phyloP scores from a whole-genome alignment of 2,329 filamentous ascomycete species.

The Penicillium capsulatum region DNA sequence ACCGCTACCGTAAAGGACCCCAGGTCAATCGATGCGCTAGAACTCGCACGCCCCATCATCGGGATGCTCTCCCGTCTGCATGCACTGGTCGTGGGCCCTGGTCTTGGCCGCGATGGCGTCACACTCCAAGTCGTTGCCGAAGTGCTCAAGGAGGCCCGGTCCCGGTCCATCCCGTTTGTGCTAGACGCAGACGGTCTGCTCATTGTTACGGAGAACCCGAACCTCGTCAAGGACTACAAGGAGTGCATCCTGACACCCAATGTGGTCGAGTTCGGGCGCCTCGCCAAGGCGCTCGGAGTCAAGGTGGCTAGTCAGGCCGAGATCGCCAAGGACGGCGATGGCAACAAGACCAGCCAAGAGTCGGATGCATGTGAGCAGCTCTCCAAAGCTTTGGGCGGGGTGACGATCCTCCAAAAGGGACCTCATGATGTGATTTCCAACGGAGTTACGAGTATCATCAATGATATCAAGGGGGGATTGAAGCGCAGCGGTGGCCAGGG shows the following conservation, averaged over 20 bases:
- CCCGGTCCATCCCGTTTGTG: conserved; percentile 70
- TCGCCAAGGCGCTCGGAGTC: conserved; percentile 72
- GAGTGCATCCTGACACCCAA: conserved; percentile 91
- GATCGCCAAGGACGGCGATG: conserved; percentile 34
- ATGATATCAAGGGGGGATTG: conserved; percentile 72
- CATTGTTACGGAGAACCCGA: conserved; percentile 70
- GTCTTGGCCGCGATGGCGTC: conserved; percentile 79
- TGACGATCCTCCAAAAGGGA: conserved; percentile 90
- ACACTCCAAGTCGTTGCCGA: conserved; percentile 83
- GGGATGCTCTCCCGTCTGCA: conserved; percentile 82
- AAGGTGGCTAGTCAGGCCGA: conserved; percentile 47
- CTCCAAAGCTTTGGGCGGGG: conserved; percentile 72
- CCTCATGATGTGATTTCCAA: conserved; percentile 76
- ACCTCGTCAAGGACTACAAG: conserved; percentile 72
- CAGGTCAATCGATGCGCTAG: conserved; percentile 49
- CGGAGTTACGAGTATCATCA: conserved; percentile 67
- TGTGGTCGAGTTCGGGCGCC: conserved; percentile 80
- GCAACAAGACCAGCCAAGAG: conserved; percentile 46
- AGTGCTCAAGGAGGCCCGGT: conserved; percentile 73
- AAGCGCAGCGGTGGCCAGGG: conserved; percentile 95
- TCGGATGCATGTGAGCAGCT: conserved; percentile 63
- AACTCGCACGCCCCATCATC: conserved; percentile 66
- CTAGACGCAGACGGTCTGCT: conserved; percentile 86
- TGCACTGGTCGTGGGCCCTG: conserved; percentile 87
- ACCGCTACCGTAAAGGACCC: conserved; percentile 51